Base-by-base conservation (phyloP, 257 asterid species). In the Fraxinus cuspidata region DNA sequence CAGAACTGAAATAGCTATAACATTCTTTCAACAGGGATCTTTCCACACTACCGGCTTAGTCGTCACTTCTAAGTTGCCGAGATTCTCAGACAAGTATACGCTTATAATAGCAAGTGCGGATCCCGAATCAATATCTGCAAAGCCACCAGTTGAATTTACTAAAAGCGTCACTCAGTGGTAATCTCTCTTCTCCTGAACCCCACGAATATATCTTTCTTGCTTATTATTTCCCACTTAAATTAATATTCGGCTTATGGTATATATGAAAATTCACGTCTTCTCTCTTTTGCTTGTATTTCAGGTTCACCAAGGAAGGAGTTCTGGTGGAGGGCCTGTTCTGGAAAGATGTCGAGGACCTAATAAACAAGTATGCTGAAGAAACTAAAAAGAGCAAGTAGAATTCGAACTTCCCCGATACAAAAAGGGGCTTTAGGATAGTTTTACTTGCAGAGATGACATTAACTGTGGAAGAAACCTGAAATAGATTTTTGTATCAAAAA, bases 271-370 rank as follows among this genome's bases (percentile, higher is more conserved):
- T 74, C 21, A 0, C 15, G 32, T 58, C n/a, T 18, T 25, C 25
- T 65, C 66, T 37, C 60, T 53, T 6, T 73, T 77, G 23, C 58
- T 75, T 56, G 10, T 67, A 11, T 72, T 84, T 80, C 86, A 96
- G 99, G 99, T 96, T 96, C 85, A 87, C 98, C 58, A 89, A 86
- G 85, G 98, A 96, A 79, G 99, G 99, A 84, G 94, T 93, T 79
- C 81, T 96, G 88, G 97, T 93, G 65, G 99, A 96, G 85, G 98
- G 99, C n/a, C 83, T 87, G 63, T 89, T 93, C 85, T 89, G 97
- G 97, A 96, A 90, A 88, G 98, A 93, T 8, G 97, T 95, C 5
- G 96, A 90, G 72, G 88, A 88, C 13, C 89, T 93, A 19, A 67
- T 96, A 21, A 85, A 81, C 16, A 88, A 92, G 0, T 90, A 93